Evolutionary conservation across 2,329 filamentous ascomycete genomes (phyloP), one percentile per base, ranked within the genome.

Genomic region (Plectosphaerella cucumerina): DNA sequence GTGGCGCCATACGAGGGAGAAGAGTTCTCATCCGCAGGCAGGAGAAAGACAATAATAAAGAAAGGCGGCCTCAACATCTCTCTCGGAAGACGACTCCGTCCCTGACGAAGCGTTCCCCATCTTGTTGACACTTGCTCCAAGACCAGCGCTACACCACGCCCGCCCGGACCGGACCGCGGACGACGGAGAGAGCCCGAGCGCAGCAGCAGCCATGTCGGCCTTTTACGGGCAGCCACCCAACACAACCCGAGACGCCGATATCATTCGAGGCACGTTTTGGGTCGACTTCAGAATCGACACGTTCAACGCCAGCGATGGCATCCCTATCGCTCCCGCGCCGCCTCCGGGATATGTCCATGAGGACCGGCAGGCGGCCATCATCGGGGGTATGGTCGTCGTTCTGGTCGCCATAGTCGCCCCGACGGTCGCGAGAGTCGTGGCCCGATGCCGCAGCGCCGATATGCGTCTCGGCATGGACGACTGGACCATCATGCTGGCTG

Each of bases 321-420:
- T 53, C 22, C 17, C 47, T 2, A 51, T 53, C 20, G 48, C 53
- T 17, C 51, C 51, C n/a, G 35, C 34, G 18, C 37, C 46, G 46
- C 51, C 51, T 3, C 35, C 46, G 10, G 34, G 48, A 5, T 47
- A 47, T 5, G 53, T 49, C 9, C 53, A 55, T 33, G 51, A 55
- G 21, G 46, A 47, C 43, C 53, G 53, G 23, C 53, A 55, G 18
- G 42, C 34, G n/a, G 51, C 45, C 43, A 53, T 55, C 43, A 55
- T 55, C 9, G 51, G 44, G 2, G 51, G 53, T 17, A 55, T 55
- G 53, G 47, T 44, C 6, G 22, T 51, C 8, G 53, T 51, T 15
- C 44, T 55, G 20, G 31, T 55, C 22, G 53, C 51, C 23, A 55
- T 55, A 11, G 17, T 51, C 4, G 18, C 50, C 15, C 46, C 51